Base-by-base conservation (phyloP, 305 asterid genomes). In the Plantago rigida region DNA sequence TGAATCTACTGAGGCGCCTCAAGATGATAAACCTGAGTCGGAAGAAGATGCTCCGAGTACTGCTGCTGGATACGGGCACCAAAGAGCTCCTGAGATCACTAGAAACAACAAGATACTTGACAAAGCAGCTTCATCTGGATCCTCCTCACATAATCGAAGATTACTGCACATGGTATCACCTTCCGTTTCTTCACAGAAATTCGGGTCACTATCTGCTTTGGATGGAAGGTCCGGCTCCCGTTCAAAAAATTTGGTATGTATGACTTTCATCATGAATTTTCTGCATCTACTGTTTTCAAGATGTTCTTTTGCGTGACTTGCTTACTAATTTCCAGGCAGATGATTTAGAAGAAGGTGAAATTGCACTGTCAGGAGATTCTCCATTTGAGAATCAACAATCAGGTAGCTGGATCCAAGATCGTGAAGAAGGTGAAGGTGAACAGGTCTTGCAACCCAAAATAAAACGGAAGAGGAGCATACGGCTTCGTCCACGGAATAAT, bases 381-480 rank as follows among this genome's bases (percentile, higher is more conserved):
- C 94, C 77, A 31, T 75, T 85, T 69, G 95, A 92, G 70, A 86
- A 79, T 67, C 99, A 86, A 77, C 97, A 86, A 65, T 92, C 99
- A 75, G 96, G 97, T 66, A 92, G 98, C 78, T 88, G 95, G 98
- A 78, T 59, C 67, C 97, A 89, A 75, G 99, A 89, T 47, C 94
- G 95, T 28, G 97, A 93, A 48, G 97, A 89, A 75, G 96, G 93
- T 73, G 99, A 87, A 87, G 95, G 83, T 41, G 99, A 93, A 73
- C 99, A 87, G 81, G 99, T 89, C 15, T 73, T 87, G 81, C 97
- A 89, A 72, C 99, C 99, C 48, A 89, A 79, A 79, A 80, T 89
- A 69, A 93, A 84, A 78, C 78, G 99, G 58, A 93, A 93, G 61
- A 84, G 99, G 31, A 93, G 99, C 70, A 83, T 93, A 51, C 84